Base-by-base conservation (phyloP, 148 eudicot genomes). In the Silene conica region DNA sequence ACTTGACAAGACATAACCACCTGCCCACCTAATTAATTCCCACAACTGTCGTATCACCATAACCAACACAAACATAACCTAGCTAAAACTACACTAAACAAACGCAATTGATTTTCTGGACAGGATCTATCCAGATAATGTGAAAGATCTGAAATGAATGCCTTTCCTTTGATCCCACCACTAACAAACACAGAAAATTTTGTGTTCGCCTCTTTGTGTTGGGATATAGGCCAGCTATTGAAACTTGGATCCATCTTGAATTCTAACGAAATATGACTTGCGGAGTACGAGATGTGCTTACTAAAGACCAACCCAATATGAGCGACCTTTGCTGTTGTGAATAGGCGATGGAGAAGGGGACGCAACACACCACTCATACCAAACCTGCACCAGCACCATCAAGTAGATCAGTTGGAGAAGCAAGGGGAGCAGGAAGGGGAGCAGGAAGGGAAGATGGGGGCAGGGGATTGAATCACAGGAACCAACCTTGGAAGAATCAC, bases 291-390 rank as follows among this genome's bases (percentile, higher is more conserved):
- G 28, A 7, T 50, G 26, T 31, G 12, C n/a, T 18, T 28, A 41
- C 76, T 84, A 93, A 18, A 95, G 90, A 65, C 98, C 98, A 46
- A 92, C 98, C 98, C 98, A 95, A 77, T 92, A 90, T 5, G 98
- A 95, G 52, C 98, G 93, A 5, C 98, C 98, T 70, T 87, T 90
- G 71, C 80, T 77, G 80, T 95, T 95, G 80, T 95, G 98, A 68
- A 95, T 82, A 12, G 98, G 89, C 57, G 90, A 82, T 38, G 90
- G 46, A 6, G 77, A 70, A 19, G 98, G 96, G 55, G 88, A 84
- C 8, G 85, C 77, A 31, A 92, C 88, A 74, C 86, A 87, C 98
- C 98, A 95, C 74, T 95, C 98, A 3, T 95, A 95, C 98, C 98
- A 95, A 71, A 95, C 98, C 97, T 94, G 81, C 71, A 63, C 38